These are phyloP conservation scores for Porphyra umbilicalis DNA, from an alignment of 31 red algal genomes.

Conservation along the genomic window DNA sequence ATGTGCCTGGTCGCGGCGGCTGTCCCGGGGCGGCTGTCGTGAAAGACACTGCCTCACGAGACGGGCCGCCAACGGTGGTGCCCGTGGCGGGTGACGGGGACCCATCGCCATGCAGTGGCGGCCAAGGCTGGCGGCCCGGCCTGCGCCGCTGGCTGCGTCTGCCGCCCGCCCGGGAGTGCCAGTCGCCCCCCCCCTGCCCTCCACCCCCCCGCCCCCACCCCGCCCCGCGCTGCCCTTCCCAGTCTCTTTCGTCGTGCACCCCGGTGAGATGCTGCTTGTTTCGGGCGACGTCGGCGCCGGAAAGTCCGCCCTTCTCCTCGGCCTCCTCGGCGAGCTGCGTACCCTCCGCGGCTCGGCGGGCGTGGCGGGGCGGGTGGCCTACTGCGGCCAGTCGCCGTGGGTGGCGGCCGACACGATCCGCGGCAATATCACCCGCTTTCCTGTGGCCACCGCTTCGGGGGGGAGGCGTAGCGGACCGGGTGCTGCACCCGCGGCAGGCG, in stretches of 20 bases:
- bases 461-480: too few species aligned
- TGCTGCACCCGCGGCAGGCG: too few species aligned
- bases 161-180: too few species aligned
- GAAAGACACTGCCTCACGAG: too few species aligned
- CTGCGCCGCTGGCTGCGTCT: not conserved
- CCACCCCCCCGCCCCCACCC: not conserved
- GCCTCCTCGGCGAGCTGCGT: constrained; percentile 67
- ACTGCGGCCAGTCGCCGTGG: constrained; percentile 65
- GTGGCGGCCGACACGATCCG: constrained; percentile 65
- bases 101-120: too few species aligned
- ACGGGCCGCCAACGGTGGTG: not conserved
- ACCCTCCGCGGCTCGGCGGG: constrained; percentile 7
- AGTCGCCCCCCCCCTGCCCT: too few species aligned
- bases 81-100: not conserved
- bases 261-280: constrained; percentile 48
- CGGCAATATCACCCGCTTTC: constrained; percentile 70
- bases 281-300: constrained; percentile 63
- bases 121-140: too few species aligned
- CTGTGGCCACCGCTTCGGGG: too few species aligned
- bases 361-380: constrained; percentile 15
- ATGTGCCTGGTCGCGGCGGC: too few species aligned
- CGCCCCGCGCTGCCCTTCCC: constrained; percentile 3
- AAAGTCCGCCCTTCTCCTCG: constrained; percentile 60
- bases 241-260: constrained; percentile 32
- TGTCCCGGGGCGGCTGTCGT: too few species aligned